These are phyloP conservation scores for Sistotremastrum suecicum DNA, from an alignment of 768 basidiomycete species.

Conservation along the genomic window DNA sequence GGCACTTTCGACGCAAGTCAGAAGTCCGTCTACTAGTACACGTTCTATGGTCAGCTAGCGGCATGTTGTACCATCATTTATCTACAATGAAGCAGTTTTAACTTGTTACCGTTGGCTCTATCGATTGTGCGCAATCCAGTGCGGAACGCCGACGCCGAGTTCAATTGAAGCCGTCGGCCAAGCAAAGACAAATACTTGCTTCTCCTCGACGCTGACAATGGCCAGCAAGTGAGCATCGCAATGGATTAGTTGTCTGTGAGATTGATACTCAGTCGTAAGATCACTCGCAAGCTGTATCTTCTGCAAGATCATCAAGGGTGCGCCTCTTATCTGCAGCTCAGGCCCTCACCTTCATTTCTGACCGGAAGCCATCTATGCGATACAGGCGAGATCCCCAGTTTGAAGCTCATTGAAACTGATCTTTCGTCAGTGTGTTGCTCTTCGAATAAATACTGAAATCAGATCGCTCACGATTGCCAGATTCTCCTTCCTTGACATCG, in stretches of 20 bases:
- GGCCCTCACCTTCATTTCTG: not conserved
- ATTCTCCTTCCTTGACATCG: conserved; percentile 86
- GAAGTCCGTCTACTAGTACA: no score
- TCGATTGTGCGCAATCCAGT: no score
- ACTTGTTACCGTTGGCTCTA: no score
- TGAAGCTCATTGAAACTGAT: conserved; percentile 69
- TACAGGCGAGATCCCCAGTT: conserved; percentile 79
- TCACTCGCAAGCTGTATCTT: conserved; percentile 64
- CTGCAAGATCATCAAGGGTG: conserved; percentile 91
- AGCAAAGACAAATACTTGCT: no score
- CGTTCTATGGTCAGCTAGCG: no score
- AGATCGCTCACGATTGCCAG: conserved; percentile 21
- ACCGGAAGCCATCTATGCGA: not conserved
- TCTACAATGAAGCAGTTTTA: no score
- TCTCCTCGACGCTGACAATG: no score
- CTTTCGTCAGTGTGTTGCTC: conserved; percentile 34
- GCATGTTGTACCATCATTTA: no score
- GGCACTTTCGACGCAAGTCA: no score
- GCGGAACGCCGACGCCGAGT: no score
- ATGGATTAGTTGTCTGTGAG: not conserved
- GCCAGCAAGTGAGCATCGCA: no score
- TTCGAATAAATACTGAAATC: not conserved
- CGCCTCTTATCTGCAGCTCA: conserved; percentile 4
- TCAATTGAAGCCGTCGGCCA: no score
- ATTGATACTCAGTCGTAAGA: conserved; percentile 21